Percentiles rank a stretch among this genome's conserved stretches.
Evolutionary conservation across 176 grass and related monocot genomes (phyloP).

Genomic region (Rhynchospora breviuscula): DNA sequence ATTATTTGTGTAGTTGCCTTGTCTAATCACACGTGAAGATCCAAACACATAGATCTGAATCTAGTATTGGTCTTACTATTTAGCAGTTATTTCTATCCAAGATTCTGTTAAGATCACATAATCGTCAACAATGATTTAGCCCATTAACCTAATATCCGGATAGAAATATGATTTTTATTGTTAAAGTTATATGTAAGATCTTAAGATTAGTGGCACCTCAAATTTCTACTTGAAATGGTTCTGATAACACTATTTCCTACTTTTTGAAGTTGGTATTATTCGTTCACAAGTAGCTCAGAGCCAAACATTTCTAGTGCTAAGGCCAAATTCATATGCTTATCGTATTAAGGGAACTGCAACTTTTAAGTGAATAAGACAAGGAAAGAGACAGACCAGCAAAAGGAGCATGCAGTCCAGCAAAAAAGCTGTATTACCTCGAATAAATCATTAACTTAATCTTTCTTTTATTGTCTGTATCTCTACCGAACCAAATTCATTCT

Average conservation of each 20-base stretch:
- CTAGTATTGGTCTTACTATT: neutral
- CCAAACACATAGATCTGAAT: conserved; percentile 13
- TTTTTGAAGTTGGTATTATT: neutral
- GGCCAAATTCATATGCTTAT: neutral
- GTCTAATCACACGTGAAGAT: neutral
- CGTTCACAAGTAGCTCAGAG: neutral
- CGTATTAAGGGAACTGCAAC: neutral
- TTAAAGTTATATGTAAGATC: too few relatives aligned
- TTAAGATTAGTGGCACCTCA: neutral
- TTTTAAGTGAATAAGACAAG: conserved; percentile 9
- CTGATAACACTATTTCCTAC: neutral
- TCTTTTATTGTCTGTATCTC: neutral
- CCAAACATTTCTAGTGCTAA: neutral
- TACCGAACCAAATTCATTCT: neutral
- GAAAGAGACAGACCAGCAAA: conserved; percentile 7
- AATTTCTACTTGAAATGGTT: neutral
- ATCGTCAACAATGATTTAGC: neutral
- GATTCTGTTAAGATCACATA: neutral
- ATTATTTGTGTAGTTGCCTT: neutral
- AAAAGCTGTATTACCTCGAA: conserved; percentile 23
- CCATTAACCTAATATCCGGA: neutral
- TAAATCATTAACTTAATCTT: neutral
- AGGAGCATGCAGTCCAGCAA: conserved; percentile 12
- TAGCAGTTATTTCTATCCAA: neutral
- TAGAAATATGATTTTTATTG: neutral